A percentile compares a stretch with the other conserved stretches of the same genome.
Evolutionary conservation across 305 asterid genomes (phyloP).

Genomic region (Solanum hybrid): DNA sequence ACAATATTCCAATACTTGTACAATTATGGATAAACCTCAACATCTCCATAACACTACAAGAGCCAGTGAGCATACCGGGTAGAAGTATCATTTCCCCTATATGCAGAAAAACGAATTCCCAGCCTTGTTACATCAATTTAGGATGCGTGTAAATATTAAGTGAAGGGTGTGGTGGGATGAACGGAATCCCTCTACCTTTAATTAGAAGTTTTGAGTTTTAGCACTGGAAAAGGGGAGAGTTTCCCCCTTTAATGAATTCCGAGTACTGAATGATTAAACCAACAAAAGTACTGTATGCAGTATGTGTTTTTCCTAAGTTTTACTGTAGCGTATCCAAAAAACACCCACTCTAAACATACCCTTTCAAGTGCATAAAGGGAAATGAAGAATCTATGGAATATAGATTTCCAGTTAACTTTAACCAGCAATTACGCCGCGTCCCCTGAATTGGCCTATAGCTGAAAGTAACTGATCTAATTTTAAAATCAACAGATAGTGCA

Average conservation of each 20-base stretch:
- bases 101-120: neutral
- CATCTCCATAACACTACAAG: neutral
- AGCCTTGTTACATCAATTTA: neutral
- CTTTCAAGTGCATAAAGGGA: neutral
- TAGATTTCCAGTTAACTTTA: neutral
- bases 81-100: neutral
- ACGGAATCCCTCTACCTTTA: neutral
- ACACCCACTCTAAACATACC: neutral
- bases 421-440: slow-evolving; percentile 18
- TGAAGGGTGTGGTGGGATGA: neutral
- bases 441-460: slow-evolving; percentile 18
- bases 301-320: neutral
- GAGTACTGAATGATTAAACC: neutral
- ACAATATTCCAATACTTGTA: neutral
- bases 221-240: neutral
- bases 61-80: neutral
- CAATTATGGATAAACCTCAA: neutral
- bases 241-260: neutral
- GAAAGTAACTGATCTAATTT: slow-evolving; percentile 19
- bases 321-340: neutral
- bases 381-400: neutral
- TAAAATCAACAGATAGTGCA: neutral
- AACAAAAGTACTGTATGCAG: neutral
- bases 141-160: neutral
- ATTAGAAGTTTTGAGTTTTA: neutral